Base-by-base conservation (phyloP, 1,284 basidiomycete species). In the Volvariella surrecta region DNA sequence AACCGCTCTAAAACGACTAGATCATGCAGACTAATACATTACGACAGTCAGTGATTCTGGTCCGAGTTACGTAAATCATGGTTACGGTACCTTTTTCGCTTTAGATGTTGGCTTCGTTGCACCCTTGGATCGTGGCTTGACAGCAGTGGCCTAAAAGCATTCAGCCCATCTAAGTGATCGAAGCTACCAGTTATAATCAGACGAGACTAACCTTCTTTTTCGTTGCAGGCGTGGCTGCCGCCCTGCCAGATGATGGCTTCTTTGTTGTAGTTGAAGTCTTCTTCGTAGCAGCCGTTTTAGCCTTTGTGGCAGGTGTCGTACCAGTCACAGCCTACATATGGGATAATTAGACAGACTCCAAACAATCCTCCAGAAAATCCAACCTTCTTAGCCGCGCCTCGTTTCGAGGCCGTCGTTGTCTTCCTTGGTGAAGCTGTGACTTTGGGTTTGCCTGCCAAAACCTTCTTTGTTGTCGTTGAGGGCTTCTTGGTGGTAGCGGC, bases 241-340 rank as follows among this genome's bases (percentile, higher is more conserved):
- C 15, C 15, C 9, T 31, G 9, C 15, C 15, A 15, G 30, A 31
- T 9, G 30, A 9, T 9, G 56, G 46, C 49, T 59, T 59, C 54
- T 55, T 56, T 48, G 54, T 50, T n/a, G 57, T 47, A 2, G 57
- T 48, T n/a, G n/a, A n/a, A 16, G 60, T 46, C 43, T 67, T 60
- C 57, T 58, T 63, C 50, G 67, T 63, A 9, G 58, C 62, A 19
- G 59, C 64, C 39, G 59, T 59, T 46, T 68, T 63, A 32, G 64
- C 62, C 54, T 64, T 67, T 39, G 60, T 54, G 28, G 59, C 51
- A 39, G 58, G 47, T 21, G 56, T 59, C 2, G 59, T 58, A 9
- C 65, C 65, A 41, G 62, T 68, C 20, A 63, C 60, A 48, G 60
- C 57, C 66, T 68, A 34, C 21, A 40, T 9, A 40, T n/a, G n/a